These are phyloP conservation scores for Pyrenochaeta sp. DNA, from an alignment of 2,329 filamentous ascomycete species.

Conservation along the genomic window DNA sequence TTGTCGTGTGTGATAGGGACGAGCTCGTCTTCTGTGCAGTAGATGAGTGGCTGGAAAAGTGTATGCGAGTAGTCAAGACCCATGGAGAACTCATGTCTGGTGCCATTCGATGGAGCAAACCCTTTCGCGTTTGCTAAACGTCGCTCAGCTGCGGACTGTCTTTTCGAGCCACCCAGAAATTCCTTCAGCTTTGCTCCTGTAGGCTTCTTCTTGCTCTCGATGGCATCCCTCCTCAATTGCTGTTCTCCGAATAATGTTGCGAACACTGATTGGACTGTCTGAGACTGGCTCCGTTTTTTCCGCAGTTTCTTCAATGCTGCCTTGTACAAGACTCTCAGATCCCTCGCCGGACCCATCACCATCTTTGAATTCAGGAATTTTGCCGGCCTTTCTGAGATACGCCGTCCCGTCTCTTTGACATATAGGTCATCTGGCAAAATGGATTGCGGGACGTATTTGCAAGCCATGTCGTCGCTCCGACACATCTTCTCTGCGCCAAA, in stretches of 20 bases:
- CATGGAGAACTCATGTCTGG: constrained; percentile 59
- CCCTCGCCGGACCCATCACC: constrained; percentile 60
- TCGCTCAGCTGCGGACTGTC: constrained; percentile 48
- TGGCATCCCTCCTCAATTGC: constrained; percentile 57
- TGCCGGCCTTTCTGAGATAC: constrained; percentile 28
- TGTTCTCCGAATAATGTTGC: constrained; percentile 63
- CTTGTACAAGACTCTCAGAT: constrained; percentile 57
- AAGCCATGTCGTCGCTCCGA: constrained; percentile 58
- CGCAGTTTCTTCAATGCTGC: constrained; percentile 50
- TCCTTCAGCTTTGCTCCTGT: constrained; percentile 21
- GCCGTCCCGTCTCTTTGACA: constrained; percentile 52
- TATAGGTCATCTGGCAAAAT: constrained; percentile 59
- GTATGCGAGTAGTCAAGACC: constrained; percentile 61
- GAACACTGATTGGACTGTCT: constrained; percentile 55
- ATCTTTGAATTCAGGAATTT: constrained; percentile 59
- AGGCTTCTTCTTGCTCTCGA: constrained; percentile 28
- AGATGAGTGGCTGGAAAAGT: constrained; percentile 51
- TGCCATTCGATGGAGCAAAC: constrained; percentile 42
- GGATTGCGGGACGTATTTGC: constrained; percentile 61
- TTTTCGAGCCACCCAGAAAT: constrained; percentile 27
- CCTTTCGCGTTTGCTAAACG: constrained; percentile 15
- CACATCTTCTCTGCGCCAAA: constrained; percentile 65
- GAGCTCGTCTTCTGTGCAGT: constrained; percentile 37
- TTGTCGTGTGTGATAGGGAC: constrained; percentile 37
- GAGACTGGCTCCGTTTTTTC: constrained; percentile 37